Evolutionary conservation across 1,284 basidiomycete genomes (phyloP), one percentile per base, ranked within the genome.

Genomic region (Thecaphora frezii): DNA sequence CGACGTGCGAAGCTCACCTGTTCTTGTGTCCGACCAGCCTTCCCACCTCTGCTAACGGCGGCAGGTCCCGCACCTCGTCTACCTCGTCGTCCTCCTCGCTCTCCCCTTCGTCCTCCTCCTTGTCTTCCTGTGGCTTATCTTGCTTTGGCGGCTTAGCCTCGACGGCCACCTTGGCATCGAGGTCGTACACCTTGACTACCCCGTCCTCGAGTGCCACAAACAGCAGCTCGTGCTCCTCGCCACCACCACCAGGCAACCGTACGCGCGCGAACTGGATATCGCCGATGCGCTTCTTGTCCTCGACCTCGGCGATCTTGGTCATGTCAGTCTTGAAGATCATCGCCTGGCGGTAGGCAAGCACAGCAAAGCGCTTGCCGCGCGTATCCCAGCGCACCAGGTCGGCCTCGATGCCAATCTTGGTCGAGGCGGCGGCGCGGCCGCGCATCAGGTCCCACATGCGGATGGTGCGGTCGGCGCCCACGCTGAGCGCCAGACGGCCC

Each of bases 381-480:
- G 70, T 67, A 40, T 73, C 67, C 74, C 74, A 76, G 0, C 48
- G 24, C 8, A 75, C 66, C 26, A 58, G 41, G 42, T 73, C 71
- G 2, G 71, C 74, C 26, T 75, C 74, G 23, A 70, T 63, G 48
- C 71, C 73, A 44, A 77, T 73, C 73, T 93, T 91, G 33, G 88
- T 89, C 74, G 90, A 93, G 4, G 91, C 91, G 14, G 87, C 87
- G 2, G 90, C 90, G 76, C 89, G 89, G 1, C 93, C 94, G 44
- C 93, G 84, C 90, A 97, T 96, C 24, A 98, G 82, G 82, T 98
- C 94, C 94, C 94, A 98, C 92, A 97, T 94, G 46, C 93, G 85
- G 56, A 97, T 78, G 9, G 90, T 91, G 59, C 86, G 83, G 76
- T 98, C 94, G 71, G 88, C 88, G 13, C 94, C 94, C 0, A 97